Percentiles rank a stretch among this genome's conserved stretches.
Conservation (phyloP, 352 stramenopile genomes). For the Globisporangium parvum region DNA sequence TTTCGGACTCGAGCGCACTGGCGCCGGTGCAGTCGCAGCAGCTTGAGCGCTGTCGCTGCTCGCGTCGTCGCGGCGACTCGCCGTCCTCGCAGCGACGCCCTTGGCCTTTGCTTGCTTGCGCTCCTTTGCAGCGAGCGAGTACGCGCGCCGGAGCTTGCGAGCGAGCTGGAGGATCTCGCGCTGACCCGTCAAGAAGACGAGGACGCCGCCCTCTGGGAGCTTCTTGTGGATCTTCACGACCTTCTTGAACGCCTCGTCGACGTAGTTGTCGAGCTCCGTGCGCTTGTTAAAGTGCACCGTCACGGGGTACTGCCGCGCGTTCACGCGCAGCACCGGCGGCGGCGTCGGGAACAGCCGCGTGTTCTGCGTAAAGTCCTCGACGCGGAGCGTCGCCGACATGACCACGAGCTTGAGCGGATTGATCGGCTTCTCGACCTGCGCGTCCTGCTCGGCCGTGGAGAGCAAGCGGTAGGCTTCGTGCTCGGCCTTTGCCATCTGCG, state of each 20-base stretch:
- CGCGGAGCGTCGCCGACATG: conserved; percentile 98
- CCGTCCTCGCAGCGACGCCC: background rate
- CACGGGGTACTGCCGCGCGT: conserved; percentile 94
- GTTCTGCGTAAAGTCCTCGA: conserved; percentile 97
- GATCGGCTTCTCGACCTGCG: conserved; percentile 42
- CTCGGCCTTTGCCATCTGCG: conserved; percentile 81
- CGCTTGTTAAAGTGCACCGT: conserved; percentile 98
- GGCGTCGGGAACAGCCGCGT: conserved; percentile 87
- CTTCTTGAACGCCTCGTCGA: conserved; percentile 94
- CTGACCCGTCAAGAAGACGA: conserved; percentile 98
- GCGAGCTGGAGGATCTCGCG: conserved; percentile 93
- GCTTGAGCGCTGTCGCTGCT: background rate
- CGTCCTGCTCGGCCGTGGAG: conserved; percentile 28
- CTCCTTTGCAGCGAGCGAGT: conserved; percentile 29
- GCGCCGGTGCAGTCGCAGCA: conserved; percentile 7
- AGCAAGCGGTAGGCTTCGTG: conserved; percentile 41
- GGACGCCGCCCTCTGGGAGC: conserved; percentile 93
- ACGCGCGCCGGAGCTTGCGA: conserved; percentile 53
- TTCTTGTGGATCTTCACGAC: conserved; percentile 96
- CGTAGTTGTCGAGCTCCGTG: conserved; percentile 97
- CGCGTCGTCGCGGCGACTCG: background rate
- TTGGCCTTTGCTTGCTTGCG: conserved; percentile 27
- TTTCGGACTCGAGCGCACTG: conserved; percentile 12
- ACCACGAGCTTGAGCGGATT: conserved; percentile 85
- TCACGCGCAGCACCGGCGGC: conserved; percentile 92